Base-by-base conservation (phyloP, 2,329 filamentous ascomycete genomes). In the Penicillium sp. region DNA sequence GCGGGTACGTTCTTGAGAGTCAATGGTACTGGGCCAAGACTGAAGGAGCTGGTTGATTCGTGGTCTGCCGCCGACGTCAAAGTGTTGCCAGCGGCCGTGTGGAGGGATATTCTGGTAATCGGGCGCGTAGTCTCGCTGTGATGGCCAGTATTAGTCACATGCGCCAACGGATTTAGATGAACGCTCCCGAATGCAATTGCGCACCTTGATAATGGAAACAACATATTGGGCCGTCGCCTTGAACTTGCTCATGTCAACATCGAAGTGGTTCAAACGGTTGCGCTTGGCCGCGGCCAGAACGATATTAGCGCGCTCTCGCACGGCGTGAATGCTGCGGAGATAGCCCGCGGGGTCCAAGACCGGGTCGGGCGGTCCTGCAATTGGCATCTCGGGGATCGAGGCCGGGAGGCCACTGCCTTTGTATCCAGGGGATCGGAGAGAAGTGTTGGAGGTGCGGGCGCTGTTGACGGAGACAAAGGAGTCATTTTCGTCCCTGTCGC, bases 181-280 rank as follows among this genome's bases (percentile, higher is more conserved):
- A 24, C 3, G 40, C 36, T 31, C 3, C 6, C 7, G 10, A 16
- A 18, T n/a, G 16, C 40, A 18, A 36, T 37, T 37, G 13, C 61
- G 66, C 79, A 93, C 92, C 89, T 96, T 96, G 81, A 97, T 96
- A 64, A 97, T 94, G 41, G 90, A 88, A n/a, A 94, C 88, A 10
- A 96, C 90, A 73, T 96, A 96, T 46, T 85, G 85, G 14, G 93
- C 91, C 1, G 94, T 94, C 64, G 94, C 90, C 47, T 83, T 78
- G 73, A 96, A 94, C 77, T 94, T 96, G 77, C 77, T 78, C 83
- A 93, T 87, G 75, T 97, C 93, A 50, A 96, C 92, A 64, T 91
- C 89, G 69, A 97, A 97, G 74, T 97, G 93, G 67, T 85, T 86
- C 61, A 96, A 83, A 67, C 90, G 83, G 71, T 96, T 91, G 65